A percentile compares a stretch with the other conserved stretches of the same genome.
phyloP scores from a whole-genome alignment of 495 filamentous ascomycete genomes.

The Penicillium ucsense region DNA sequence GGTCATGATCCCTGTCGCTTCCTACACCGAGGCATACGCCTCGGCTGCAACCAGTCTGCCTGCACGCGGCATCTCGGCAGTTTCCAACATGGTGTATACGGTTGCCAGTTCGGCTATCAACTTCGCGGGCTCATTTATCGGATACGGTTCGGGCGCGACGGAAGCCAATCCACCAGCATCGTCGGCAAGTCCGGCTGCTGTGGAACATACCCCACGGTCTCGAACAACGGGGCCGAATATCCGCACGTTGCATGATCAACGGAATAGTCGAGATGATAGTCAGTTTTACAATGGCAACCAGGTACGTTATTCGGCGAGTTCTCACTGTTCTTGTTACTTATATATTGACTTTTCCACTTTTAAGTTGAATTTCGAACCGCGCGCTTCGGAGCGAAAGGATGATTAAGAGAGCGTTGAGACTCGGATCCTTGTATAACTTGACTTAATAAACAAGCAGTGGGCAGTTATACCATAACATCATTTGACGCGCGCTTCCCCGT shows the following conservation, averaged over 20 bases:
- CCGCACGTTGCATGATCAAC: conserved; percentile 49
- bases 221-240: conserved; percentile 30
- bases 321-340: no score
- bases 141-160: conserved; percentile 28
- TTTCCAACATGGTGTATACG: conserved; percentile 35
- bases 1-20: conserved; percentile 63
- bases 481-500: no score
- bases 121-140: conserved; percentile 47
- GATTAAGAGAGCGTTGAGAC: conserved; percentile 1
- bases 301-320: conserved; percentile 34
- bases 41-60: conserved; percentile 30
- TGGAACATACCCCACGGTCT: conserved; percentile 6
- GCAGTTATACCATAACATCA: no score
- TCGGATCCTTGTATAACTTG: no score
- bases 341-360: neutral
- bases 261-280: conserved; percentile 38
- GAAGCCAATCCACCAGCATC: conserved; percentile 3
- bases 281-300: conserved; percentile 88
- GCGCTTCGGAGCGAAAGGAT: conserved; percentile 45
- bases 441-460: no score
- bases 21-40: conserved; percentile 52
- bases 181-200: conserved; percentile 6
- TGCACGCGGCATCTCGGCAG: conserved; percentile 30
- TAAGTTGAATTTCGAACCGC: conserved; percentile 68
- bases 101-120: conserved; percentile 36